Base-by-base conservation (phyloP, 148 eudicot species). In the Euryodendron excelsum region DNA sequence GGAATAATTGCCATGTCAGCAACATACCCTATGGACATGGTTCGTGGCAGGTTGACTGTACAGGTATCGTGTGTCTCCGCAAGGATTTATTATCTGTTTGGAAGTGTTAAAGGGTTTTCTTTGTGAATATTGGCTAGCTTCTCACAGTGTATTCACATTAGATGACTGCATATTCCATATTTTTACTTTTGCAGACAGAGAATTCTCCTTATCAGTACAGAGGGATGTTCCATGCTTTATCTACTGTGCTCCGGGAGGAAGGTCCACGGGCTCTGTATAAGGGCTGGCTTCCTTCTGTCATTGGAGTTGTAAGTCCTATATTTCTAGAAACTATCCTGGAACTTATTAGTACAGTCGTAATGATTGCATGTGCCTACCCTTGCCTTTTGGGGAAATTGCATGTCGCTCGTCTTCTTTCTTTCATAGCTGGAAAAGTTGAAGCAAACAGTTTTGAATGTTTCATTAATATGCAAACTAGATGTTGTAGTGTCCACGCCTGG, bases 1-100 rank as follows among this genome's bases (percentile, higher is more conserved):
- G 98, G 98, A 73, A 92, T 94, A 48, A 90, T 94, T 79, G 97
- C 98, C 71, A 94, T 94, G 98, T 92, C 98, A 70, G 94, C 98
- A 69, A 94, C 98, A 63, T 92, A 94, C 77, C 98, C 97, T 3
- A 85, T 92, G 93, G 98, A 92, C 85, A 89, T 92, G 97, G 97
- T 89, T 27, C 97, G 97, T 69, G 97, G 97, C 58, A 85, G 98
- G 79, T 44, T 94, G 21, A 94, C 97, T 82, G 97, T 94, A 23
- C 98, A 94, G 98, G 98, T 94, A 87, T 33, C 56, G 10, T 20
- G n/a, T 21, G 36, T 62, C 56, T 34, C 71, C 47, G 58, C 36
- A 25, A 56, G 72, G 52, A 53, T 66, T 8, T n/a, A 13, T 1
- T 41, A 41, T 41, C 23, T 21, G 56, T 48, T 62, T 71, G 34